Conservation (phyloP, 2,329 filamentous ascomycete genomes). For the Colletotrichum salicis region DNA sequence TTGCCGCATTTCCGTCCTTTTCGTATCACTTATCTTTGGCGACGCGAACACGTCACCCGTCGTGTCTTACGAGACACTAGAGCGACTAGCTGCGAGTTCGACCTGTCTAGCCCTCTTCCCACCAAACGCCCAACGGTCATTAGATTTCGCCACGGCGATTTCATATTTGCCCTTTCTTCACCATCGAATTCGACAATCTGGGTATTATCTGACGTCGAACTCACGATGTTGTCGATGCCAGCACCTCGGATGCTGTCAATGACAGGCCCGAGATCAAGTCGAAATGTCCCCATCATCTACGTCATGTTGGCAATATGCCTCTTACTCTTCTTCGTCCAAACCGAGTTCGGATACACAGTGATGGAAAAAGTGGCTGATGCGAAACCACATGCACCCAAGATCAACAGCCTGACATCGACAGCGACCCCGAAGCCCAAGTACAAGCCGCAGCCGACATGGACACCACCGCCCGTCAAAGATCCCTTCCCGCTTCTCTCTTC, state of each 20-base stretch:
- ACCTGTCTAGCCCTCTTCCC: neutral
- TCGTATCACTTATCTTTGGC: neutral
- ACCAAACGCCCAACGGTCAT: no score
- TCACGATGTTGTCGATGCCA: constrained; percentile 24
- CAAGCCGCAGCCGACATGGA: constrained; percentile 33
- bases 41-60: constrained; percentile 3
- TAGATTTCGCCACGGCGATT: no score
- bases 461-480: constrained; percentile 52
- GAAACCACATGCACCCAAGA: neutral
- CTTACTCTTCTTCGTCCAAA: constrained; percentile 12
- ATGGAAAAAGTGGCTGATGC: neutral
- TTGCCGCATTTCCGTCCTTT: neutral
- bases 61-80: neutral
- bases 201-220: neutral
- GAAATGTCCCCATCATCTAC: neutral
- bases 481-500: constrained; percentile 54
- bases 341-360: neutral
- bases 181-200: neutral
- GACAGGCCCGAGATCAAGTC: neutral
- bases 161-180: neutral
- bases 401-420: neutral
- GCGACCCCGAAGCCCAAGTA: constrained; percentile 13
- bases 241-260: constrained; percentile 16
- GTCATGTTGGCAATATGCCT: neutral
- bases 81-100: neutral